Conservation (phyloP, 306 rosid species). For the Canavalia ensiformis region DNA sequence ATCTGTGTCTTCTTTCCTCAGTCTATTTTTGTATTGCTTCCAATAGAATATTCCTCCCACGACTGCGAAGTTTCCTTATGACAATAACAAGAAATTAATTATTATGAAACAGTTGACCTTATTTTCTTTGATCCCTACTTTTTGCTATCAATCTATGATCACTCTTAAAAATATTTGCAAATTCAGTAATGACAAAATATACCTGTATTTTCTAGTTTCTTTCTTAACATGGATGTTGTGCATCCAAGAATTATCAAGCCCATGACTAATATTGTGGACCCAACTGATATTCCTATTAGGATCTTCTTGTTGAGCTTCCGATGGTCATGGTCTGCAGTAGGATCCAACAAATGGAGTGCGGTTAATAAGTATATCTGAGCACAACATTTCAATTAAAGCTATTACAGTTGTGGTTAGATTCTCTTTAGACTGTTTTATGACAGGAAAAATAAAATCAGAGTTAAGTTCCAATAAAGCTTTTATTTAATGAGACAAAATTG, state of each 20-base stretch:
- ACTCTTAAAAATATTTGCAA: neutral
- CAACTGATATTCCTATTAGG: too few species aligned
- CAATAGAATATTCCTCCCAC: neutral
- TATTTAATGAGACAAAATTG: too few species aligned
- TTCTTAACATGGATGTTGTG: neutral
- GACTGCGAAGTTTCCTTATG: neutral
- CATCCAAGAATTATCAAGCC: neutral
- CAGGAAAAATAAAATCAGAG: too few species aligned
- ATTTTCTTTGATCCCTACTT: neutral
- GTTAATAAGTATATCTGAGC: too few species aligned
- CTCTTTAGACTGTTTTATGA: too few species aligned
- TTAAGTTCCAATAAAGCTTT: too few species aligned
- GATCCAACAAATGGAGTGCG: too few species aligned
- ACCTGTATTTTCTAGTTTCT: neutral
- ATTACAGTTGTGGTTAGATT: too few species aligned
- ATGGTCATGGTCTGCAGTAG: too few species aligned
- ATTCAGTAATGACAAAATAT: neutral
- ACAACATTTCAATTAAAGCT: too few species aligned
- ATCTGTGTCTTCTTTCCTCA: conserved; percentile 43
- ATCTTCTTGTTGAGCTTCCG: too few species aligned
- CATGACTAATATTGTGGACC: neutral
- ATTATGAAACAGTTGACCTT: neutral
- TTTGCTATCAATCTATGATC: conserved; percentile 9
- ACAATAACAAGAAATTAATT: neutral
- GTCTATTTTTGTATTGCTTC: neutral